phyloP scores from a whole-genome alignment of 2,329 filamentous ascomycete species.

The Sordariomycetes sp. region DNA sequence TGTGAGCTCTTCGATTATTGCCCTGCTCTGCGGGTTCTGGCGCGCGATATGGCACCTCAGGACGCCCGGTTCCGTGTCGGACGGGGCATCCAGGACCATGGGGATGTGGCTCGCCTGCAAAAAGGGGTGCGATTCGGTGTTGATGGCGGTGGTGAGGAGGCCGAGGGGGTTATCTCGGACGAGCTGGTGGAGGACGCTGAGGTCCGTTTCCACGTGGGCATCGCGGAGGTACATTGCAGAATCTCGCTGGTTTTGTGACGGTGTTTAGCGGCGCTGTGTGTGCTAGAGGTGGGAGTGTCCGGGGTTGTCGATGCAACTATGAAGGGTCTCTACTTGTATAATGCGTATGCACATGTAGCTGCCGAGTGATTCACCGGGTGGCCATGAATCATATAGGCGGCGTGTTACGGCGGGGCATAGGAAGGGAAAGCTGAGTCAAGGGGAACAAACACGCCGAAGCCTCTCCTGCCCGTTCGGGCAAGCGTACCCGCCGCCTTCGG shows the following conservation, averaged over 20 bases:
- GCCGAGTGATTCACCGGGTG: too few species aligned
- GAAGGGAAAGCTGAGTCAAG: too few species aligned
- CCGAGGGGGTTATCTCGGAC: slow-evolving; percentile 52
- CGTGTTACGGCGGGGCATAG: too few species aligned
- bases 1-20: slow-evolving; percentile 37
- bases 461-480: too few species aligned
- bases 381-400: too few species aligned
- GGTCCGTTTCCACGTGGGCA: slow-evolving; percentile 38
- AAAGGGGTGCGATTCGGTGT: slow-evolving; percentile 32
- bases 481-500: too few species aligned
- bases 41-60: slow-evolving; percentile 53
- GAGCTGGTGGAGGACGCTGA: slow-evolving; percentile 39
- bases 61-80: slow-evolving; percentile 22
- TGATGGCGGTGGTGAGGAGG: slow-evolving; percentile 50
- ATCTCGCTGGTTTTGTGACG: not conserved
- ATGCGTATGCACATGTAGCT: too few species aligned
- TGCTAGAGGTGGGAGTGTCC: not conserved
- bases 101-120: slow-evolving; percentile 53
- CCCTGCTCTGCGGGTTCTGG: slow-evolving; percentile 53
- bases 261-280: not conserved
- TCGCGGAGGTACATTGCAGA: slow-evolving; percentile 46
- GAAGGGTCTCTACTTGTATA: not conserved
- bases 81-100: slow-evolving; percentile 39
- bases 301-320: not conserved
- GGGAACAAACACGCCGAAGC: too few species aligned